Percentiles rank a stretch among this genome's conserved stretches.
Evolutionary conservation across 2,329 filamentous ascomycete genomes (phyloP).

Genomic region (Diplodia corticola): DNA sequence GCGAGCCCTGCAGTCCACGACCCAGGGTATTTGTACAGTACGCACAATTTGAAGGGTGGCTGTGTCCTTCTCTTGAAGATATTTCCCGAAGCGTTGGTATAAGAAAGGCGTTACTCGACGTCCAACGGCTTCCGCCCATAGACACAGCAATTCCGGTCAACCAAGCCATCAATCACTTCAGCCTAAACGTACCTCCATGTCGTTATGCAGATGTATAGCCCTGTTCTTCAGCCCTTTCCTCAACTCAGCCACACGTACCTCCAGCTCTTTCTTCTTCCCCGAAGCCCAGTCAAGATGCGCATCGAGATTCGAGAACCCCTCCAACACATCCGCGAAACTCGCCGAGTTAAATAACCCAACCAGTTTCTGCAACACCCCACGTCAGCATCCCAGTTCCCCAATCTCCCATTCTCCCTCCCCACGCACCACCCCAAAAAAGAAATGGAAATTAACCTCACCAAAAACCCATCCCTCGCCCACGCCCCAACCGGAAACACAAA

Average conservation of each 20-base stretch:
- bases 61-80: too few relatives aligned
- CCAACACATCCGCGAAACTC: conserved; percentile 29
- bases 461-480: conserved; percentile 39
- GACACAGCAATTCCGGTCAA: neutral
- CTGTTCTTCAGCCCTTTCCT: neutral
- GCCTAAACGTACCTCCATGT: neutral
- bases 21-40: too few relatives aligned
- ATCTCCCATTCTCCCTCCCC: too few relatives aligned
- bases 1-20: too few relatives aligned
- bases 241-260: neutral
- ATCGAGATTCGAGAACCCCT: conserved; percentile 4
- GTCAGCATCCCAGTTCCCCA: too few relatives aligned
- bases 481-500: conserved; percentile 36
- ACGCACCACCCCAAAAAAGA: too few relatives aligned
- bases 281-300: neutral
- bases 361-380: neutral
- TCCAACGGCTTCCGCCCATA: neutral
- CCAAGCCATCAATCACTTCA: neutral
- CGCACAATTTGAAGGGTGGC: too few relatives aligned
- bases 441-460: conserved; percentile 32
- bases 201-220: neutral
- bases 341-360: neutral
- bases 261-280: neutral
- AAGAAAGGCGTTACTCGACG: neutral
- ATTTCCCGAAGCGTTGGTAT: too few relatives aligned